phyloP scores from a whole-genome alignment of 441 rosid genomes.

The Erodium texanum region DNA sequence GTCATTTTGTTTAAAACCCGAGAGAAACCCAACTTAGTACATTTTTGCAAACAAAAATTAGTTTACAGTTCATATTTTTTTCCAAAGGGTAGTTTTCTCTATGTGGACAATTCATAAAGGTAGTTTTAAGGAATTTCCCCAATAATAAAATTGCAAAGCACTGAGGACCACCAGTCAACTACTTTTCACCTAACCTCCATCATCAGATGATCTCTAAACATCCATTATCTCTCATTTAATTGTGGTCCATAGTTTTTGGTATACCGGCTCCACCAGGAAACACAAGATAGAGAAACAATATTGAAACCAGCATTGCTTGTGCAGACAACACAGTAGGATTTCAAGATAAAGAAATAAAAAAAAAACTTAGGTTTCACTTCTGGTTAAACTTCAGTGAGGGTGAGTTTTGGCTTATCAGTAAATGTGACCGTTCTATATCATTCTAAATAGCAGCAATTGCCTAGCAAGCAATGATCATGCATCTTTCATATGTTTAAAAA shows the following conservation, averaged over 20 bases:
- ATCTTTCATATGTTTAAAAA: not conserved
- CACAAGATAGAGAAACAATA: not conserved
- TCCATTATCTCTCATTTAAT: constrained; percentile 5
- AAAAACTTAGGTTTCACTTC: not conserved
- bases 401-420: not conserved
- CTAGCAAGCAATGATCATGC: not conserved
- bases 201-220: constrained; percentile 19
- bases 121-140: no score
- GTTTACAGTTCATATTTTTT: no score
- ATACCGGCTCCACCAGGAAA: not conserved
- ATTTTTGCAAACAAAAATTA: no score
- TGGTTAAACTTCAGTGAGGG: not conserved
- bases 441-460: no score
- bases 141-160: constrained; percentile 16
- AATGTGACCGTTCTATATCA: not conserved
- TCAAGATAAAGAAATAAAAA: not conserved
- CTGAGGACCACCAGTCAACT: constrained; percentile 34
- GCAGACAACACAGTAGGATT: not conserved
- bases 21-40: no score
- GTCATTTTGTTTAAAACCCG: no score
- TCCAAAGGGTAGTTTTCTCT: no score
- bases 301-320: not conserved
- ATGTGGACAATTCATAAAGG: no score
- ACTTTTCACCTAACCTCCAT: constrained; percentile 29
- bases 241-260: not conserved